Evolutionary conservation across 2,329 filamentous ascomycete genomes (phyloP), one percentile per base, ranked within the genome.

Genomic region (Colletotrichum siamense): DNA sequence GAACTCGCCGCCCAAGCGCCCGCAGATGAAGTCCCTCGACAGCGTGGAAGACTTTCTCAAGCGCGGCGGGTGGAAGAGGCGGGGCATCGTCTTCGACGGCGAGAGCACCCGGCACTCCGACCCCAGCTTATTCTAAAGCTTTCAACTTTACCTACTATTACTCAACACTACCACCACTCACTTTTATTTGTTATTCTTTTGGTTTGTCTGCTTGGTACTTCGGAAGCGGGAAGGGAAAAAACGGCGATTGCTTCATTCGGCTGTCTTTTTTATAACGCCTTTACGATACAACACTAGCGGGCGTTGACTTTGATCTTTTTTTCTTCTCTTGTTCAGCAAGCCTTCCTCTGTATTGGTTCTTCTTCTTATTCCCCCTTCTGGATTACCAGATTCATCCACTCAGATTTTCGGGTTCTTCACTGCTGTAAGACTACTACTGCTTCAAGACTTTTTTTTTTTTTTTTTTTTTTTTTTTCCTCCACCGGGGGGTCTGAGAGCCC

Each of bases 11-110:
- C 69, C 70, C 13, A 81, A 80, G 75, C 80, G 86, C 18, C 86
- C 86, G n/a, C 82, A 83, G 15, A 83, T 86, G 81, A 82, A 82
- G 79, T 82, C 83, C 12, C 80, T 84, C 34, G 77, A 79, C 57
- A 77, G 75, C 67, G 82, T 87, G 78, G 85, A 87, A 64, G 82
- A 87, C 78, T 85, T 86, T 44, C 82, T 86, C 78, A 86, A 86
- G 81, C 84, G 85, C 18, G 85, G 85, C 49, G 85, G 86, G 39
- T 87, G 86, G 86, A 87, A 87, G 82, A 82, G 86, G 71, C 81
- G 85, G 15, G 86, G 85, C 66, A 83, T 87, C 57, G 81, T 87
- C 80, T 87, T 87, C 73, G 80, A 84, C 71, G 77, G 81, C 36
- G 81, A 85, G 32, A 84, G 85, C 36, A 59, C 30, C 36, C 69